Conservation (phyloP, 2,329 filamentous ascomycete genomes). For the Calonectria naviculata region DNA sequence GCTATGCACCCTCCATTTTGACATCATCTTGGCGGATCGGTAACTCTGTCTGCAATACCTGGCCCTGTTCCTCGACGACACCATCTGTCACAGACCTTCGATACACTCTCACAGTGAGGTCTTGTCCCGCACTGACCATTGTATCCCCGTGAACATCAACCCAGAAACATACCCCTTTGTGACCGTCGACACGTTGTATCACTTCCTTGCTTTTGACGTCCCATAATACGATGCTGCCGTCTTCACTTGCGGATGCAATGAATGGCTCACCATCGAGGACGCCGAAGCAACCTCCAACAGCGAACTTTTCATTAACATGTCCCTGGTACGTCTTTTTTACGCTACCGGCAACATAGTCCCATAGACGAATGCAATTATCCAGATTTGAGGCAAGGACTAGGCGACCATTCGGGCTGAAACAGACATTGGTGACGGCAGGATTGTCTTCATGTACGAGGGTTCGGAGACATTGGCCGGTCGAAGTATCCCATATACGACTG, state of each 20-base stretch:
- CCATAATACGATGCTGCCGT: constrained; percentile 88
- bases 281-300: constrained; percentile 87
- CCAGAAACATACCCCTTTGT: constrained; percentile 72
- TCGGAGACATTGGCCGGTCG: constrained; percentile 92
- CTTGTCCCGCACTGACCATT: constrained; percentile 69
- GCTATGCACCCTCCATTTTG: constrained; percentile 47
- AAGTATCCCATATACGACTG: constrained; percentile 95
- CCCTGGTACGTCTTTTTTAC: constrained; percentile 99
- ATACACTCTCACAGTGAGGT: constrained; percentile 64
- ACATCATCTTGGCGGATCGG: constrained; percentile 52
- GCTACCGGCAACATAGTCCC: constrained; percentile 92
- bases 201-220: constrained; percentile 88
- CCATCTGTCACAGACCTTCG: constrained; percentile 41
- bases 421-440: constrained; percentile 86
- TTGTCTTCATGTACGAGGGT: constrained; percentile 98
- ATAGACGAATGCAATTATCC: constrained; percentile 89
- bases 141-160: constrained; percentile 68
- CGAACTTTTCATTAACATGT: constrained; percentile 85
- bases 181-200: constrained; percentile 72
- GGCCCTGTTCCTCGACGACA: not conserved
- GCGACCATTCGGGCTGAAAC: constrained; percentile 93
- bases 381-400: constrained; percentile 93
- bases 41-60: constrained; percentile 68
- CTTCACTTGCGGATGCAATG: constrained; percentile 86
- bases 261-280: constrained; percentile 65